Percentiles rank a stretch among this genome's conserved stretches.
phyloP scores from a whole-genome alignment of 495 filamentous ascomycete genomes.

The Penicillium silybi region DNA sequence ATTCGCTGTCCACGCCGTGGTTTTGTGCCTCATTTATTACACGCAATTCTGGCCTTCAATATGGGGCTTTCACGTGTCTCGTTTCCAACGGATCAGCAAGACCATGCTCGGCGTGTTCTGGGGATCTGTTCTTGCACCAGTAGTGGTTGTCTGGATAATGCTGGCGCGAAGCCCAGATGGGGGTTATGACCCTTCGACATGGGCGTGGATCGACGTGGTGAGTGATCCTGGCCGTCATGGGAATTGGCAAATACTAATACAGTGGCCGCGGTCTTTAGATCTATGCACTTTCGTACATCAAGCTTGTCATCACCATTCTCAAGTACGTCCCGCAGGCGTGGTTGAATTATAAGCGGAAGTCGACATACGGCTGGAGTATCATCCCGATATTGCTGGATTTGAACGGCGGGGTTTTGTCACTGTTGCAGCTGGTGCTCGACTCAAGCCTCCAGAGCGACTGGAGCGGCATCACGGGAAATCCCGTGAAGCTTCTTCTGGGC shows the following conservation, averaged over 20 bases:
- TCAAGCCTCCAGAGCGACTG: slow-evolving; percentile 80
- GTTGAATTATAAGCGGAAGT: slow-evolving; percentile 75
- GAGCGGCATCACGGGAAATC: slow-evolving; percentile 87
- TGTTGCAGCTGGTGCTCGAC: slow-evolving; percentile 79
- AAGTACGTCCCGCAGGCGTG: slow-evolving; percentile 90
- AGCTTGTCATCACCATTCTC: slow-evolving; percentile 79
- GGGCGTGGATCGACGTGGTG: slow-evolving; percentile 81
- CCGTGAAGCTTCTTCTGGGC: slow-evolving; percentile 80
- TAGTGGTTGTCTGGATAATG: slow-evolving; percentile 53
- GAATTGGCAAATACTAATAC: slow-evolving; percentile 2
- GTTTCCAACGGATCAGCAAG: slow-evolving; percentile 54
- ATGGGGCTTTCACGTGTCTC: slow-evolving; percentile 68
- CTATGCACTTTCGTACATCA: slow-evolving; percentile 80
- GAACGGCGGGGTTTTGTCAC: slow-evolving; percentile 73
- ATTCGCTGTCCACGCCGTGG: slow-evolving; percentile 74
- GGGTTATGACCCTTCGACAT: slow-evolving; percentile 49
- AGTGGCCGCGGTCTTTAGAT: slow-evolving; percentile 43
- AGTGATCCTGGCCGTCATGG: slow-evolving; percentile 27
- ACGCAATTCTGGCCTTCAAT: slow-evolving; percentile 67
- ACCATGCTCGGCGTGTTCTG: slow-evolving; percentile 62
- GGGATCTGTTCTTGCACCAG: slow-evolving; percentile 59
- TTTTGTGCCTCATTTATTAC: slow-evolving; percentile 62
- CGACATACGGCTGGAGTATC: slow-evolving; percentile 87
- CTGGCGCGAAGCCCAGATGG: slow-evolving; percentile 45
- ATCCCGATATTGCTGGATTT: slow-evolving; percentile 81